Evolutionary conservation across 208 protist species (phyloP).

Genomic region (Leishmania amazonensis): DNA sequence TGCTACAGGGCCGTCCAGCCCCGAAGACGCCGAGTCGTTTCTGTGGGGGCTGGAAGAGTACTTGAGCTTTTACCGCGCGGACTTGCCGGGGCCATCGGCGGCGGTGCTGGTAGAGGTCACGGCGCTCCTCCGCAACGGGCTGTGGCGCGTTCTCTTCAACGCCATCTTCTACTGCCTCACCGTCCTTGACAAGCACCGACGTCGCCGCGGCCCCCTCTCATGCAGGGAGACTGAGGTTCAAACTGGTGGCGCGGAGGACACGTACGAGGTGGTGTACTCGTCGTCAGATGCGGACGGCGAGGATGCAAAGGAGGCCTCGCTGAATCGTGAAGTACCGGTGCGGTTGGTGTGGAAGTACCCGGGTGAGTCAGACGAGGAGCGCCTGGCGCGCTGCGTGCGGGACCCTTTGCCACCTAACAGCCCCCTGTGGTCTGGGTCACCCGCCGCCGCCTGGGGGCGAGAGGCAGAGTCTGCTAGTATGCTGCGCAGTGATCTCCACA

Average conservation of each 20-base stretch:
- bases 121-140: slow-evolving; percentile 34
- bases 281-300: slow-evolving; percentile 7
- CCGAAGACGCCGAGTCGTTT: slow-evolving; percentile 25
- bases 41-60: slow-evolving; percentile 18
- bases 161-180: slow-evolving; percentile 63
- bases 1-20: background rate
- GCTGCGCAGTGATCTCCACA: background rate
- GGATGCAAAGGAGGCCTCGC: background rate
- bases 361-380: slow-evolving; percentile 19
- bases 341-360: slow-evolving; percentile 20
- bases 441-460: background rate
- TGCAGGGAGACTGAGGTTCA: slow-evolving; percentile 31
- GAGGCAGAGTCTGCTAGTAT: background rate
- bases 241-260: slow-evolving; percentile 36
- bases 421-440: slow-evolving; percentile 6
- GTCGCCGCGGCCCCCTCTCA: slow-evolving; percentile 7
- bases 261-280: slow-evolving; percentile 34
- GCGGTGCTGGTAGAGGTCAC: slow-evolving; percentile 1
- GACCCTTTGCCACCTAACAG: slow-evolving; percentile 17
- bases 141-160: slow-evolving; percentile 67
- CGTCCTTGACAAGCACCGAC: slow-evolving; percentile 31
- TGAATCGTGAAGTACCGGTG: slow-evolving; percentile 17
- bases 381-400: slow-evolving; percentile 16
- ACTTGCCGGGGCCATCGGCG: background rate
- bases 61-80: slow-evolving; percentile 6